Base-by-base conservation (phyloP, 2,329 filamentous ascomycete genomes). In the Fusarium denticulatum region DNA sequence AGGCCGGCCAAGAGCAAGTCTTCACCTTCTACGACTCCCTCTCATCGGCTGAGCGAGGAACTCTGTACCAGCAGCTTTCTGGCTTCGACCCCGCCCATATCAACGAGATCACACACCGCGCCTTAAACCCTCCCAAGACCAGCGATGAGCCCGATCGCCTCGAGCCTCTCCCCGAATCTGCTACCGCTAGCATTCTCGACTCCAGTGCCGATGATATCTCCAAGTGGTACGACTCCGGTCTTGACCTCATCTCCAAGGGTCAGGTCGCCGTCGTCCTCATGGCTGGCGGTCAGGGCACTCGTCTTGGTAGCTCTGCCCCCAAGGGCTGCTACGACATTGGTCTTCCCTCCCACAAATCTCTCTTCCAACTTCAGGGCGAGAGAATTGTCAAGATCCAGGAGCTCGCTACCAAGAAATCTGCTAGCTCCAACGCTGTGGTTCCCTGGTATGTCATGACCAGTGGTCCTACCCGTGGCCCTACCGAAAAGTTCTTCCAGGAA, bases 401-500 rank as follows among this genome's bases (percentile, higher is more conserved):
- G 78, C 86, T 98, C 73, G 95, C 96, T 47, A 88, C 91, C 77
- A 91, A 93, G 82, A 90, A 92, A 81, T 86, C 89, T 60, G 88
- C 88, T 65, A 75, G 74, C 22, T 74, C 85, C 69, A 86, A 86
- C 55, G 90, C 90, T 47, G 87, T 92, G 37, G 91, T 98, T 46
- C 96, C 96, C 18, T 99, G 96, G 96, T 99, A 99, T 85, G 94
- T 99, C 83, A 99, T 99, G 96, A 99, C 96, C 79, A 97, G 94
- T 79, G 96, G 96, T 9, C 96, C 96, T 50, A 99, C 96, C 13
- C 90, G 95, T 76, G 91, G 90, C 70, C 94, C 95, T 45, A 99
- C 96, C n/a, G 93, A 97, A 86, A 87, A 93, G 71, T 99, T 96
- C 87, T 98, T 99, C 83, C 86, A 93, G 81, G 88, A 97, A 83